These are phyloP conservation scores for Cladosporium sp. DNA, from an alignment of 2,329 filamentous ascomycete genomes.

Conservation along the genomic window DNA sequence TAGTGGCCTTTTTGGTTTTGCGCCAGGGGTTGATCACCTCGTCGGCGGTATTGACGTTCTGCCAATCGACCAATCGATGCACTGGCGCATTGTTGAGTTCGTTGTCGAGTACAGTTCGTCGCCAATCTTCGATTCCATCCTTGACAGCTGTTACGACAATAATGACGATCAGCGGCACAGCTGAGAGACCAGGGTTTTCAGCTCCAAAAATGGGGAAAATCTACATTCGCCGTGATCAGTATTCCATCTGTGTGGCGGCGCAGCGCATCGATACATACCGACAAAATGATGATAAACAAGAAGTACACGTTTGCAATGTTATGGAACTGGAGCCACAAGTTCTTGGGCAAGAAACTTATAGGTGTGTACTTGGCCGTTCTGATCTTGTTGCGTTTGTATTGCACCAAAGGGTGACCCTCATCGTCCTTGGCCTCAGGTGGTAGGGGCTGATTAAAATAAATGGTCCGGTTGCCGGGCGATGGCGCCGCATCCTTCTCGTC, in stretches of 20 bases:
- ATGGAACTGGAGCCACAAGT: conserved; percentile 96
- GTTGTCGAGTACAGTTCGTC: conserved; percentile 85
- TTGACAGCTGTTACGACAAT: conserved; percentile 85
- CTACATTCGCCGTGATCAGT: conserved; percentile 50
- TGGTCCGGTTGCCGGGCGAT: conserved; percentile 51
- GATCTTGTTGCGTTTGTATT: conserved; percentile 91
- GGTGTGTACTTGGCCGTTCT: conserved; percentile 97
- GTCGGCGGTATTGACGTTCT: conserved; percentile 88
- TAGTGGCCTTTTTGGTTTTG: conserved; percentile 83
- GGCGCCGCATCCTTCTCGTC: conserved; percentile 41
- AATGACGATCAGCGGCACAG: conserved; percentile 91
- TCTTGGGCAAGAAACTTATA: conserved; percentile 92
- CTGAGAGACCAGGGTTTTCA: conserved; percentile 82
- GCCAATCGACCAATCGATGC: conserved; percentile 82
- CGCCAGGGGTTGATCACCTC: conserved; percentile 87
- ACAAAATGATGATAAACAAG: conserved; percentile 90
- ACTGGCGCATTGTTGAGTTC: conserved; percentile 96
- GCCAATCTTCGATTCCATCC: conserved; percentile 93
- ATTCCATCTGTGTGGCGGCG: background rate
- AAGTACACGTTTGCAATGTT: conserved; percentile 99
- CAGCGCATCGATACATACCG: conserved; percentile 61
- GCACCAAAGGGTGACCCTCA: conserved; percentile 68
- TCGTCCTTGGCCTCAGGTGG: conserved; percentile 75
- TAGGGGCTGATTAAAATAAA: conserved; percentile 86
- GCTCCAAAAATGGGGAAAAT: conserved; percentile 96